phyloP scores from a whole-genome alignment of 1,139 yeast species.

The Blastobotrys proliferans region DNA sequence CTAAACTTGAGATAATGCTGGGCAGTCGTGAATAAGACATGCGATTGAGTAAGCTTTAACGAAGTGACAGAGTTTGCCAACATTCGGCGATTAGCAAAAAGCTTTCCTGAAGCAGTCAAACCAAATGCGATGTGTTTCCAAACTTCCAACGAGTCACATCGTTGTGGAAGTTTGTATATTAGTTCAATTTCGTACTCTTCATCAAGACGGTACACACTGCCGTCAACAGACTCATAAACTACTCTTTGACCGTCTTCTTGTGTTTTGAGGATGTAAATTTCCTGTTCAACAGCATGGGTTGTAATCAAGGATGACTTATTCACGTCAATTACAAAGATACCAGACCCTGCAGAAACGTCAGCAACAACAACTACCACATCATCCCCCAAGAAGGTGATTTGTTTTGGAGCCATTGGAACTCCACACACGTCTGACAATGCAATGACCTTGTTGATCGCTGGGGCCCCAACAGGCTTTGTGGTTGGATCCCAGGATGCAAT shows the following conservation, averaged over 20 bases:
- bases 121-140: constrained; percentile 56
- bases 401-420: constrained; percentile 41
- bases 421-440: constrained; percentile 33
- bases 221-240: constrained; percentile 61
- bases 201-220: constrained; percentile 45
- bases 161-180: constrained; percentile 55
- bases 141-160: constrained; percentile 55
- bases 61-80: constrained; percentile 84
- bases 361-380: constrained; percentile 56
- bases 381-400: constrained; percentile 55
- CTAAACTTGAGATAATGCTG: constrained; percentile 80
- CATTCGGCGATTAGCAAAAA: constrained; percentile 59
- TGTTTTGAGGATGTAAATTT: constrained; percentile 54
- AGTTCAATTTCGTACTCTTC: constrained; percentile 35
- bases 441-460: constrained; percentile 41
- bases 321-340: constrained; percentile 9
- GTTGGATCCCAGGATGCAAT: constrained; percentile 42
- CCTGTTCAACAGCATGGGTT: constrained; percentile 36
- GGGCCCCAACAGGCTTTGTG: constrained; percentile 41
- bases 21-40: constrained; percentile 81
- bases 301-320: constrained; percentile 6
- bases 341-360: constrained; percentile 36
- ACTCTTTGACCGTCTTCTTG: constrained; percentile 51
- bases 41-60: constrained; percentile 64
- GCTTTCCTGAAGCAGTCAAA: constrained; percentile 60